A percentile compares a stretch with the other conserved stretches of the same genome.
Conservation (phyloP, 2,329 filamentous ascomycete genomes). For the Exutisphaerella laricina region DNA sequence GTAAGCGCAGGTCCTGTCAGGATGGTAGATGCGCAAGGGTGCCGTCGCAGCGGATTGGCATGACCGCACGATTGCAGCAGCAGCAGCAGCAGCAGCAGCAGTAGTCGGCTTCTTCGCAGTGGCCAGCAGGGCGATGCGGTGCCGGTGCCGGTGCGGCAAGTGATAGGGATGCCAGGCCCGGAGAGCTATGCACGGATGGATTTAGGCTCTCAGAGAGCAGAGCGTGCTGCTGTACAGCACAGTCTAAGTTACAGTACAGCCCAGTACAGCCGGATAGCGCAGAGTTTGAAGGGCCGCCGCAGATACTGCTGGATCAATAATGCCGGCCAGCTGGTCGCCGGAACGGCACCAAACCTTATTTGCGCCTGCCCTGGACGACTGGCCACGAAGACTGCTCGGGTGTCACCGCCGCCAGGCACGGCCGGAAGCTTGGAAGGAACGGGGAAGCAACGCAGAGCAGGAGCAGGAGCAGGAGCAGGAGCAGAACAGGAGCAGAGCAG, state of each 20-base stretch:
- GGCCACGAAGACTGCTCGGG: conserved; percentile 5
- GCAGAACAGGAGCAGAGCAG: not conserved
- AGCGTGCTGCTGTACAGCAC: too few relatives aligned
- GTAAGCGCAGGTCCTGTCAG: conserved; percentile 12
- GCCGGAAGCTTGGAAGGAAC: not conserved
- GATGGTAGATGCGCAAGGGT: conserved; percentile 9
- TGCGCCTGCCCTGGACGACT: conserved; percentile 8
- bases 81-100: not conserved
- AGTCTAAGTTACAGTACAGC: too few relatives aligned
- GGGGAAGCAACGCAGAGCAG: not conserved
- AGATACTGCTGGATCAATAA: too few relatives aligned
- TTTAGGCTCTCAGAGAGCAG: too few relatives aligned
- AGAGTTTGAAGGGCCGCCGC: conserved; percentile 6
- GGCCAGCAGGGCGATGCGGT: too few relatives aligned
- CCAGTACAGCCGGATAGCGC: not conserved
- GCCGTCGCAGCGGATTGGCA: conserved; percentile 12
- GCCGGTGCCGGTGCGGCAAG: too few relatives aligned
- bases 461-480: not conserved
- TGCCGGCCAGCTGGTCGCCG: conserved; percentile 4
- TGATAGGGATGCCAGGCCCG: conserved; percentile 8
- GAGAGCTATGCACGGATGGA: too few relatives aligned
- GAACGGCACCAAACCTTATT: conserved; percentile 8
- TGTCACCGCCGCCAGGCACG: conserved; percentile 2
- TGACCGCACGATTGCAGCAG: not conserved
- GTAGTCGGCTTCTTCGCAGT: too few relatives aligned